These are phyloP conservation scores for Blumeria graminis DNA, from an alignment of 2,329 filamentous ascomycete species.

Conservation along the genomic window DNA sequence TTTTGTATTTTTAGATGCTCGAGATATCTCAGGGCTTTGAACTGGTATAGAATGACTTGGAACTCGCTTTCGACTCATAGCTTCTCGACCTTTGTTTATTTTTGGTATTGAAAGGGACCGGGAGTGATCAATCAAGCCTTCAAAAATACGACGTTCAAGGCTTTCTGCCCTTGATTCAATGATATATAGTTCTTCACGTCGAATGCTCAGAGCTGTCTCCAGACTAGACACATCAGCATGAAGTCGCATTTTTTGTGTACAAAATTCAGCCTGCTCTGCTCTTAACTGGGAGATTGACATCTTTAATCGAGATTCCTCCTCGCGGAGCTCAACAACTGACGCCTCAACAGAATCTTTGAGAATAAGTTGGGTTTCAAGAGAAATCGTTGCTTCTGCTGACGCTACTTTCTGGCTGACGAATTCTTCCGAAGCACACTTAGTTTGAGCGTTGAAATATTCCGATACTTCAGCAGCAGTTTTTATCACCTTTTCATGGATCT, in stretches of 20 bases:
- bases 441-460: constrained; percentile 56
- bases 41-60: constrained; percentile 20
- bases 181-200: constrained; percentile 69
- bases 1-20: constrained; percentile 16
- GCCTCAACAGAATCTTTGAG: constrained; percentile 39
- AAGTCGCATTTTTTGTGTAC: constrained; percentile 54
- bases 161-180: constrained; percentile 81
- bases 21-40: constrained; percentile 13
- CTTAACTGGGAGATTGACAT: constrained; percentile 24
- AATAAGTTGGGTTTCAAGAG: constrained; percentile 51
- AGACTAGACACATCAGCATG: constrained; percentile 73
- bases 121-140: constrained; percentile 90
- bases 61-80: constrained; percentile 27
- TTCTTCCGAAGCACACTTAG: constrained; percentile 48
- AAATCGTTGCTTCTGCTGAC: constrained; percentile 53
- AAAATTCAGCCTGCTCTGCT: constrained; percentile 48
- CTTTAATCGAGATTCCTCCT: constrained; percentile 38
- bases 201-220: constrained; percentile 69
- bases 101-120: constrained; percentile 66
- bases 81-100: constrained; percentile 20
- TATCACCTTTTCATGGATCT: constrained; percentile 72
- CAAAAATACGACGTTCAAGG: constrained; percentile 75
- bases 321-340: constrained; percentile 23
- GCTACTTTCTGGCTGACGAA: constrained; percentile 58
- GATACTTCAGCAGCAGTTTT: constrained; percentile 65